phyloP scores from a whole-genome alignment of 2,329 filamentous ascomycete species.

The Didymella segeticola region DNA sequence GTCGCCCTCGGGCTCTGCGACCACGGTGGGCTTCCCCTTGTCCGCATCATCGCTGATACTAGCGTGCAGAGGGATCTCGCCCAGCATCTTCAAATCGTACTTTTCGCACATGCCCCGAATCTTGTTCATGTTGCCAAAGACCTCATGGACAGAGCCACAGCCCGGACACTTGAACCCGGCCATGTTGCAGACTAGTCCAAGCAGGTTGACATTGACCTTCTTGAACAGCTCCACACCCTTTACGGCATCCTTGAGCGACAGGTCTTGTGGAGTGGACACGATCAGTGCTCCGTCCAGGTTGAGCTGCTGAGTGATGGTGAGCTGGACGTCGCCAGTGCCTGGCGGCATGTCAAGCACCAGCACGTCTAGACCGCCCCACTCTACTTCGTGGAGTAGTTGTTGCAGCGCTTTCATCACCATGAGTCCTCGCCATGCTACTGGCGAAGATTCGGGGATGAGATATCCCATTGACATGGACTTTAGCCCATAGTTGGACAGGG shows the following conservation, averaged over 20 bases:
- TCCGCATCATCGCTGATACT: constrained; percentile 88
- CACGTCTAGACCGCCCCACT: constrained; percentile 89
- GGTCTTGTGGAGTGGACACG: constrained; percentile 90
- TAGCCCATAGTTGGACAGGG: constrained; percentile 91
- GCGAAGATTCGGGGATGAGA: constrained; percentile 77
- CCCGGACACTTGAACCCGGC: constrained; percentile 47
- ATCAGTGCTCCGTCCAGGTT: constrained; percentile 86
- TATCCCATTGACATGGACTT: constrained; percentile 99
- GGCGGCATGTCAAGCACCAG: constrained; percentile 91
- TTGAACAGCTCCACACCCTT: constrained; percentile 94
- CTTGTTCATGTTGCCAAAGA: constrained; percentile 67
- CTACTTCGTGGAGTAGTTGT: constrained; percentile 92
- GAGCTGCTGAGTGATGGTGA: constrained; percentile 96
- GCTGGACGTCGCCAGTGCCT: constrained; percentile 92
- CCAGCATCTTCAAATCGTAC: constrained; percentile 78
- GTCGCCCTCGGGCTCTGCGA: constrained; percentile 78
- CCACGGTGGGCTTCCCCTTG: constrained; percentile 85
- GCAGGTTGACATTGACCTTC: constrained; percentile 77
- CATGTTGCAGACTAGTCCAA: constrained; percentile 75
- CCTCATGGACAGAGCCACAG: constrained; percentile 57
- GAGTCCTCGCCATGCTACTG: constrained; percentile 91
- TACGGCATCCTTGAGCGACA: constrained; percentile 89
- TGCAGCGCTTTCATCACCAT: constrained; percentile 99
- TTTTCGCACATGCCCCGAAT: constrained; percentile 80
- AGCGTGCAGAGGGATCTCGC: constrained; percentile 86